Percentiles rank a stretch among this genome's conserved stretches.
phyloP scores from a whole-genome alignment of 140 eudicot species.

The Senecio squalidus region DNA sequence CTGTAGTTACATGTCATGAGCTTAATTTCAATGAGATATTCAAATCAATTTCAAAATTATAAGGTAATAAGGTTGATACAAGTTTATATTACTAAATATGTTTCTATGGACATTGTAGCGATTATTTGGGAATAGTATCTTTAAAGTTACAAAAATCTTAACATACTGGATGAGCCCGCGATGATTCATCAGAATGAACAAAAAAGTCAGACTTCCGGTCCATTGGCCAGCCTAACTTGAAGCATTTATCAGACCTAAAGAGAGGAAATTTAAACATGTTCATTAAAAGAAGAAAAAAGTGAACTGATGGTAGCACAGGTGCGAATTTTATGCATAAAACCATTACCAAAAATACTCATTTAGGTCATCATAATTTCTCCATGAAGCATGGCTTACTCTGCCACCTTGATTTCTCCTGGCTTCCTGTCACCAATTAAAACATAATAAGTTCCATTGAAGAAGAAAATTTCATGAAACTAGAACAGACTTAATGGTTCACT shows the following conservation, averaged over 20 bases:
- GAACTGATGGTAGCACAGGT: neutral
- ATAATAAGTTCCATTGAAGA: constrained; percentile 1
- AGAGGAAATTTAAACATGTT: constrained; percentile 11
- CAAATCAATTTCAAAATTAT: too few relatives aligned
- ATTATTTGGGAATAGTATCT: neutral
- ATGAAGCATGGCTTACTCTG: constrained; percentile 86
- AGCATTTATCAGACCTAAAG: constrained; percentile 74
- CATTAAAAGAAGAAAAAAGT: neutral
- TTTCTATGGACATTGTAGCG: neutral
- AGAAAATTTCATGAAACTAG: constrained; percentile 7
- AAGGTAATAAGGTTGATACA: too few relatives aligned
- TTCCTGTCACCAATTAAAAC: constrained; percentile 51
- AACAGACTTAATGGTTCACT: neutral
- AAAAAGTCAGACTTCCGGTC: constrained; percentile 77
- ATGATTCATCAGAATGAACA: constrained; percentile 54
- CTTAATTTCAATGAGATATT: neutral
- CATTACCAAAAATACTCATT: constrained; percentile 94
- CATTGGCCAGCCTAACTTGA: constrained; percentile 97
- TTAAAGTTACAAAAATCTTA: constrained; percentile 10
- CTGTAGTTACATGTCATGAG: constrained; percentile 30
- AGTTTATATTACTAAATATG: neutral
- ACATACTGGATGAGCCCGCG: constrained; percentile 44
- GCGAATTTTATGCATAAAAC: constrained; percentile 1
- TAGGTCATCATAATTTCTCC: constrained; percentile 98
- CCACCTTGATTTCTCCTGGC: constrained; percentile 81